These are phyloP conservation scores for Escovopsis sp. DNA, from an alignment of 2,329 filamentous ascomycete species.

Conservation along the genomic window DNA sequence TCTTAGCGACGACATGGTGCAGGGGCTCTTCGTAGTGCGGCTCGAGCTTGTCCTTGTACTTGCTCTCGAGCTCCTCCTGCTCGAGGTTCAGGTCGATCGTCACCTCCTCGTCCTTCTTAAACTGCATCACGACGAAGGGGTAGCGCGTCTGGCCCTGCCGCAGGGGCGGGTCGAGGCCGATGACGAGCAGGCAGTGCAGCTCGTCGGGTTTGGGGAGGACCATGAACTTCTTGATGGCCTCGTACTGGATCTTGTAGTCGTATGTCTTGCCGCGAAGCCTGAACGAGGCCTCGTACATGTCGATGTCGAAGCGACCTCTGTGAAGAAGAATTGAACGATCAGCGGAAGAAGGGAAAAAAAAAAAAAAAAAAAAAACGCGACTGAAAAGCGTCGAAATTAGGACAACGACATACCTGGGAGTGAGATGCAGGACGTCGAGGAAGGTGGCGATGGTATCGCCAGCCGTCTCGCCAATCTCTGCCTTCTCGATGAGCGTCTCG, in stretches of 20 bases:
- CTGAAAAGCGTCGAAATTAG: background rate
- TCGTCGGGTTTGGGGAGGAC: slow-evolving; percentile 97
- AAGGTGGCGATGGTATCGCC: slow-evolving; percentile 97
- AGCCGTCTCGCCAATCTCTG: slow-evolving; percentile 97
- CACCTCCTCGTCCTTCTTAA: slow-evolving; percentile 95
- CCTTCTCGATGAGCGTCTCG: slow-evolving; percentile 94
- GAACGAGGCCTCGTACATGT: slow-evolving; percentile 98
- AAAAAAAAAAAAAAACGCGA: slow-evolving; percentile 1
- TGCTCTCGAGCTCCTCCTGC: slow-evolving; percentile 65
- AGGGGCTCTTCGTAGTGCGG: slow-evolving; percentile 87
- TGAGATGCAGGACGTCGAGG: slow-evolving; percentile 90
- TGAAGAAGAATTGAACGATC: too few species aligned
- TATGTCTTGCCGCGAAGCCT: slow-evolving; percentile 96
- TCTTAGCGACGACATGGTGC: slow-evolving; percentile 84
- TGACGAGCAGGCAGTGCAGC: slow-evolving; percentile 83
- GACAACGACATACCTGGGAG: slow-evolving; percentile 52
- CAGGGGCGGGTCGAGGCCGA: slow-evolving; percentile 86
- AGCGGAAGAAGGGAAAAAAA: too few species aligned
- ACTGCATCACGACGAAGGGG: slow-evolving; percentile 97
- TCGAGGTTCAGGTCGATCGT: slow-evolving; percentile 94
- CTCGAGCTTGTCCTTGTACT: slow-evolving; percentile 82
- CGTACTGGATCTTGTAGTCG: slow-evolving; percentile 99
- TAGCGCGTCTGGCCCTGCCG: slow-evolving; percentile 96
- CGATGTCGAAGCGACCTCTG: slow-evolving; percentile 97
- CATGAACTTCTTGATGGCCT: slow-evolving; percentile 98